Evolutionary conservation across 495 filamentous ascomycete species (phyloP).

Genomic region (Hapsidospora chrysogenum): DNA sequence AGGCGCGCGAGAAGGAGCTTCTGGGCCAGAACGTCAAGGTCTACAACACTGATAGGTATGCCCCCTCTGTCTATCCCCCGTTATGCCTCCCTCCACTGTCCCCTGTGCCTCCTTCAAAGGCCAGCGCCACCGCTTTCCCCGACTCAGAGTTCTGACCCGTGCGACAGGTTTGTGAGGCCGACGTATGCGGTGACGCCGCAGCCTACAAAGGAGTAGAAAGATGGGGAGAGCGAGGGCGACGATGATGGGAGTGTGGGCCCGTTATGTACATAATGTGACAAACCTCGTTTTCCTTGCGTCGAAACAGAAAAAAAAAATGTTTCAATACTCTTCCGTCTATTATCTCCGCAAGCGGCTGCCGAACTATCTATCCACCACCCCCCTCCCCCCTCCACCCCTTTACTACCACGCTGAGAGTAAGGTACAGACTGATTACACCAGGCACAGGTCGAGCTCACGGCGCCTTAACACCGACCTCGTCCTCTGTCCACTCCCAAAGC

Average conservation of each 20-base stretch:
- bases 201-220: conserved; percentile 28
- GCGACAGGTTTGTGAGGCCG: conserved; percentile 48
- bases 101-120: background rate
- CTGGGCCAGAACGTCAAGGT: conserved; percentile 61
- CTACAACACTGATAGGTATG: conserved; percentile 80
- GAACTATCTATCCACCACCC: too few relatives aligned
- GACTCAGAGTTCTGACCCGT: background rate
- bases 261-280: too few relatives aligned
- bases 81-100: background rate
- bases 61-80: conserved; percentile 5
- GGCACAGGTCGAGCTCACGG: background rate
- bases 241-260: background rate
- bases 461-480: conserved; percentile 1
- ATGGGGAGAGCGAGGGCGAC: background rate
- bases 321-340: too few relatives aligned
- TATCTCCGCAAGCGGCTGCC: too few relatives aligned
- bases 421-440: too few relatives aligned
- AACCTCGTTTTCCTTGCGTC: too few relatives aligned
- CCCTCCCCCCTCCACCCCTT: too few relatives aligned
- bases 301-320: too few relatives aligned
- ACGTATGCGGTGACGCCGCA: conserved; percentile 47
- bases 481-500: conserved; percentile 4
- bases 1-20: conserved; percentile 78
- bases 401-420: too few relatives aligned
- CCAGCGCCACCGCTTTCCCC: background rate